Percentiles rank a stretch among this genome's conserved stretches.
These are phyloP conservation scores for Echeveria elegans DNA, from an alignment of 164 flowering plant species.

Conservation along the genomic window DNA sequence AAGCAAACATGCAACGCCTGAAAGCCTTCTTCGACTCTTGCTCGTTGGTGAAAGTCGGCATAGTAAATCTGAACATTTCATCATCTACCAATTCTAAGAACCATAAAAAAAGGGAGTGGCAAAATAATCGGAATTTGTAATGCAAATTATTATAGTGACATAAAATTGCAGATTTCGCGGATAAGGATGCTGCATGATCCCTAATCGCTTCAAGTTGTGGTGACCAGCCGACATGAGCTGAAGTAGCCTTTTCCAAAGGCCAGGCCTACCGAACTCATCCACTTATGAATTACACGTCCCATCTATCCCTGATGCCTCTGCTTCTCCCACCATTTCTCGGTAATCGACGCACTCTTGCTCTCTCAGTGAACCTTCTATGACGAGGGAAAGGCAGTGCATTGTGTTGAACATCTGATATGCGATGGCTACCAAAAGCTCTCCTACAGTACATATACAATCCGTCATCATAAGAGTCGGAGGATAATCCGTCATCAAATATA, in stretches of 20 bases:
- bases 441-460: not conserved
- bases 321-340: not conserved
- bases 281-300: not conserved
- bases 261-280: too few relatives aligned
- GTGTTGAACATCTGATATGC: not conserved
- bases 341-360: not conserved
- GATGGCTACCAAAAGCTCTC: not conserved
- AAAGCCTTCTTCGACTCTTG: too few relatives aligned
- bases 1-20: too few relatives aligned
- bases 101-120: not conserved
- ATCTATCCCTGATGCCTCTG: not conserved
- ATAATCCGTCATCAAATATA: too few relatives aligned
- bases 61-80: too few relatives aligned
- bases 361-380: conserved; percentile 1
- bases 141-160: not conserved
- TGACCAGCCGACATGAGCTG: too few relatives aligned
- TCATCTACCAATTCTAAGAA: not conserved
- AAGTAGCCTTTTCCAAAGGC: too few relatives aligned
- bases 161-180: not conserved
- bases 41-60: too few relatives aligned
- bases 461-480: not conserved
- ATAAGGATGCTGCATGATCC: not conserved
- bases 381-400: conserved; percentile 2
- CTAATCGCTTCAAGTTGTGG: too few relatives aligned
- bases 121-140: not conserved